Conservation (phyloP, 345 rosid species). For the Jatropha curcas region DNA sequence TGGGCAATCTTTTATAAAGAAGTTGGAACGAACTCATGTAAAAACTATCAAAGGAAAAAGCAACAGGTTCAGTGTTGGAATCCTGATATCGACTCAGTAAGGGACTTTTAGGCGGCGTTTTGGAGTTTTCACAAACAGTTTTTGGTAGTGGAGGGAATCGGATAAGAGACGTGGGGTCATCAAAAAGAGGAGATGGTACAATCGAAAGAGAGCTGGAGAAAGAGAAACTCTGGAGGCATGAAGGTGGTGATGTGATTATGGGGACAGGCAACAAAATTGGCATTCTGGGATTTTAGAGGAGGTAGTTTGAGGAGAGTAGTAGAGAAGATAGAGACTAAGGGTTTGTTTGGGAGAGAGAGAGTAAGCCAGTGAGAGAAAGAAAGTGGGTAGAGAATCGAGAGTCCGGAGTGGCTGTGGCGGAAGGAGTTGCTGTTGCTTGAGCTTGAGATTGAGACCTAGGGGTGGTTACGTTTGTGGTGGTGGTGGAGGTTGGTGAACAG, state of each 20-base stretch:
- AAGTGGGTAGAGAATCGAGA: conserved; percentile 43
- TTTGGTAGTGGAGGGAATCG: conserved; percentile 45
- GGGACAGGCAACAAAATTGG: conserved; percentile 48
- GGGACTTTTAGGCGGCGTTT: conserved; percentile 7
- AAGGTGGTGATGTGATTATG: conserved; percentile 63
- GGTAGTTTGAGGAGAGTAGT: conserved; percentile 17
- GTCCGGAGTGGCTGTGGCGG: conserved; percentile 8
- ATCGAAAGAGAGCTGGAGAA: conserved; percentile 62
- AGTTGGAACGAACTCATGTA: conserved; percentile 37
- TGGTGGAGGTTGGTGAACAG: conserved; percentile 13
- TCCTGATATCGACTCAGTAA: conserved; percentile 24
- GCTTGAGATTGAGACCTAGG: not conserved
- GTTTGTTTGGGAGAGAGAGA: conserved; percentile 45
- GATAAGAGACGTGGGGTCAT: conserved; percentile 31
- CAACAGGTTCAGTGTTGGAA: conserved; percentile 37
- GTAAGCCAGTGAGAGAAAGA: conserved; percentile 40
- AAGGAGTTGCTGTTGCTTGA: not conserved
- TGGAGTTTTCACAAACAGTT: conserved; percentile 38
- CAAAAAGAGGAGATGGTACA: conserved; percentile 55
- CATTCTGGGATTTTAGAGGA: conserved; percentile 30
- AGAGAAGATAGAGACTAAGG: conserved; percentile 24
- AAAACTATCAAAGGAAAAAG: conserved; percentile 56
- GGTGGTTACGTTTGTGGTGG: conserved; percentile 8
- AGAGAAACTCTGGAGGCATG: conserved; percentile 70
- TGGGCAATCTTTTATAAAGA: conserved; percentile 67